phyloP scores from a whole-genome alignment of 2,329 filamentous ascomycete species.

The Microcyclosporella mali region DNA sequence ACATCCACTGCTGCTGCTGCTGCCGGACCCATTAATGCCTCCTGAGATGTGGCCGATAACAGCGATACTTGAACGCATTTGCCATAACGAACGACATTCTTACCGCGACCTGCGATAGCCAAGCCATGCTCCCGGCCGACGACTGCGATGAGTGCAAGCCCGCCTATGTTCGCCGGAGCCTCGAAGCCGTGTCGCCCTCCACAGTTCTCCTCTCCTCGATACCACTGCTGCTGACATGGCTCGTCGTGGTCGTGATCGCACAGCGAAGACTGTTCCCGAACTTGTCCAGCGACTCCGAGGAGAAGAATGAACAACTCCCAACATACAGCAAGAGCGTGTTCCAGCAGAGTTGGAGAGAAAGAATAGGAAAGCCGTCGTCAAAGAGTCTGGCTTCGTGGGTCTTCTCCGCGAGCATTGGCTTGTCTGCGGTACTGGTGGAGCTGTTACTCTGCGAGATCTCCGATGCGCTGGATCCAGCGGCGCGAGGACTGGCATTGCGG shows the following conservation, averaged over 20 bases:
- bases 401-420: conserved; percentile 69
- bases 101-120: too few species aligned
- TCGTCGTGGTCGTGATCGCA: conserved; percentile 56
- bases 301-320: conserved; percentile 56
- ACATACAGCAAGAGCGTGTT: conserved; percentile 50
- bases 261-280: conserved; percentile 65
- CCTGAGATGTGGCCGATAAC: background rate
- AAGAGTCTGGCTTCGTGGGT: conserved; percentile 45
- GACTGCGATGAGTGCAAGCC: conserved; percentile 56
- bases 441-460: conserved; percentile 80
- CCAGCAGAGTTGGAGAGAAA: conserved; percentile 17
- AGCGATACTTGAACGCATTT: background rate
- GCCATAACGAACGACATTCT: background rate
- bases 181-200: conserved; percentile 41
- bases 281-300: conserved; percentile 51
- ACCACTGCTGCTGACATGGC: conserved; percentile 67
- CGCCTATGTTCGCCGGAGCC: conserved; percentile 39
- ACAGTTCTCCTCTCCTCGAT: conserved; percentile 55
- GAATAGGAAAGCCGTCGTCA: conserved; percentile 22
- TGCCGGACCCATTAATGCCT: conserved; percentile 1
- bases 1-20: too few species aligned
- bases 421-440: conserved; percentile 71
- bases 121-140: conserved; percentile 35
- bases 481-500: conserved; percentile 61
- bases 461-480: conserved; percentile 62